Evolutionary conservation across 2,329 filamentous ascomycete species (phyloP), one percentile per base, ranked within the genome.

Genomic region (Coniella vitis): DNA sequence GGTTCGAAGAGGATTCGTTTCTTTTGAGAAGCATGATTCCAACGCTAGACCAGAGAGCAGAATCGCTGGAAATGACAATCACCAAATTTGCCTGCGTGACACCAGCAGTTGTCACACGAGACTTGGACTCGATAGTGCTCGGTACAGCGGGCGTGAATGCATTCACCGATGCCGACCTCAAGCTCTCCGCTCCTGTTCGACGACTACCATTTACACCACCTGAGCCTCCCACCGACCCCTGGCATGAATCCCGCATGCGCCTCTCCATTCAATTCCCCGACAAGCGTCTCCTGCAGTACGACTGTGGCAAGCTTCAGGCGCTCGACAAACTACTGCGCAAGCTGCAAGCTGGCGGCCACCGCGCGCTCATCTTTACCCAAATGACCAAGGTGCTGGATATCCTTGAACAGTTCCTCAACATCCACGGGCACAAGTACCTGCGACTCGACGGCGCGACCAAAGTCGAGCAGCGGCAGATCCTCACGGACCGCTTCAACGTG

Each of bases 301-400:
- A 98, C 66, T 97, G 93, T 61, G 93, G 93, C 58, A 98, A 98
- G 66, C 78, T 98, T 3, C 93, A 98, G 61, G 83, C 86, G 16
- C 77, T 98, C 14, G 93, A 94, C 60, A 84, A 84, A 53, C 76
- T 98, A 2, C 76, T 98, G 13, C 86, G 93, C 9, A 84, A 86
- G 54, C 76, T 98, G 7, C 90, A 97, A 67, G 81, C 87, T 2
- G 90, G 89, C 35, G 90, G 90, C 1, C 93, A 97, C 61, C 87
- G 94, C 7, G 93, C 90, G 9, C 75, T 99, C 44, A 98, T 99
- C 63, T 99, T 99, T 67, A 97, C 94, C 0, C 93, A 99, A 62
- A 98, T 99, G 93, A 97, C 93, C 40, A 95, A 95, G 65, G 93
- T 97, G 39, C 76, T 99, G 16, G 91, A 99, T 64, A 95, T 99